Base-by-base conservation (phyloP, 2,329 filamentous ascomycete genomes). In the Apiospora hydei region DNA sequence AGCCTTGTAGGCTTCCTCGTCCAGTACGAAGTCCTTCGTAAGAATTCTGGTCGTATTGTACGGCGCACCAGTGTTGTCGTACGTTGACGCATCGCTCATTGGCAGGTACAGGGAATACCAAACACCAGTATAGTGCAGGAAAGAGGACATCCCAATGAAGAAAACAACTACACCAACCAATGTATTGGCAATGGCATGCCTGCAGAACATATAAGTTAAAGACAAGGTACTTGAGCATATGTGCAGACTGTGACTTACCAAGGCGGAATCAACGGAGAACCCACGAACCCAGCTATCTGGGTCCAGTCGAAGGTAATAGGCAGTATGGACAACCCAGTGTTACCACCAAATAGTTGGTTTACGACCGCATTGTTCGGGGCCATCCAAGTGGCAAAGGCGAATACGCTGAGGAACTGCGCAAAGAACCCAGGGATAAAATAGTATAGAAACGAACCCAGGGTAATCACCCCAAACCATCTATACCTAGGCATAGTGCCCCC, bases 281-380 rank as follows among this genome's bases (percentile, higher is more conserved):
- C 88, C 69, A 92, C 85, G 73, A 89, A 94, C 67, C 91, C 92
- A 3, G 91, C 87, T 70, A 94, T 87, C 76, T 93, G 91, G 6
- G 91, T 92, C 92, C 92, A 94, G 83, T 94, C 92, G 77, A 94
- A 93, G 0, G 92, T 94, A 44, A 94, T 89, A 1, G 92, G 92
- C 8, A 94, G 82, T 41, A 94, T 77, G 0, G 90, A 92, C 4
- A 94, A 74, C 0, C 93, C 92, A 0, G 90, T 92, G 68, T 85
- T 86, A 1, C 91, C 91, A 1, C 93, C 93, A 75, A 94, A 94
- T 1, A 94, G 78, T 78, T 94, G 92, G 75, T 94, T 95, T 51
- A 94, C 81, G 13, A 93, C 82, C 0, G 89, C 84, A 72, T 89
- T 93, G 69, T 93, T 85, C 0, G 93, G 93, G 1, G 88, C 89